Conservation (phyloP, 805 yeast species). For the Saturnispora serradocipensis region DNA sequence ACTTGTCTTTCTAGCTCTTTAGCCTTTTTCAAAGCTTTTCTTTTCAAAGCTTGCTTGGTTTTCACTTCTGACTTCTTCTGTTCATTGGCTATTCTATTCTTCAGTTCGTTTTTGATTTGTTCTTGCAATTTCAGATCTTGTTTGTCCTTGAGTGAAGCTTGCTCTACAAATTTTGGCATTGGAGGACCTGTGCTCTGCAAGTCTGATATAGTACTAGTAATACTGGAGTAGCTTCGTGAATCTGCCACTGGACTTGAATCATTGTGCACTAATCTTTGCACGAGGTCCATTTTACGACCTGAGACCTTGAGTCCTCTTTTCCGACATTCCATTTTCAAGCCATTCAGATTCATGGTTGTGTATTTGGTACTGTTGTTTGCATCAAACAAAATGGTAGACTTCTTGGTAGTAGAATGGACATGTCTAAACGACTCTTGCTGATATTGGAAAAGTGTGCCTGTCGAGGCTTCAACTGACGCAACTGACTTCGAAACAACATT, state of each 20-base stretch:
- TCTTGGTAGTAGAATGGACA: slow-evolving; percentile 29
- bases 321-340: slow-evolving; percentile 50
- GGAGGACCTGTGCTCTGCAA: not conserved
- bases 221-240: slow-evolving; percentile 3
- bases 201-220: not conserved
- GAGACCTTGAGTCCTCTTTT: slow-evolving; percentile 49
- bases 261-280: slow-evolving; percentile 26
- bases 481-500: slow-evolving; percentile 4
- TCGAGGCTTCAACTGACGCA: slow-evolving; percentile 1
- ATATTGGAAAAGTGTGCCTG: slow-evolving; percentile 14
- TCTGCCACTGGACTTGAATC: slow-evolving; percentile 9
- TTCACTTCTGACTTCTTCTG: not conserved
- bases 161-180: not conserved
- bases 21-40: slow-evolving; percentile 1
- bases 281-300: slow-evolving; percentile 54
- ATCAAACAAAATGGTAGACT: slow-evolving; percentile 25
- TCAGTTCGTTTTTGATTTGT: slow-evolving; percentile 3
- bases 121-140: not conserved
- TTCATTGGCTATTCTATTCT: slow-evolving; percentile 1
- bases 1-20: slow-evolving; percentile 3
- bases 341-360: slow-evolving; percentile 40
- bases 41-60: slow-evolving; percentile 1
- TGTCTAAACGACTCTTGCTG: slow-evolving; percentile 12
- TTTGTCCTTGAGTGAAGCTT: slow-evolving; percentile 3
- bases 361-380: slow-evolving; percentile 19